Conservation (phyloP, 345 rosid species). For the Salix suchowensis region DNA sequence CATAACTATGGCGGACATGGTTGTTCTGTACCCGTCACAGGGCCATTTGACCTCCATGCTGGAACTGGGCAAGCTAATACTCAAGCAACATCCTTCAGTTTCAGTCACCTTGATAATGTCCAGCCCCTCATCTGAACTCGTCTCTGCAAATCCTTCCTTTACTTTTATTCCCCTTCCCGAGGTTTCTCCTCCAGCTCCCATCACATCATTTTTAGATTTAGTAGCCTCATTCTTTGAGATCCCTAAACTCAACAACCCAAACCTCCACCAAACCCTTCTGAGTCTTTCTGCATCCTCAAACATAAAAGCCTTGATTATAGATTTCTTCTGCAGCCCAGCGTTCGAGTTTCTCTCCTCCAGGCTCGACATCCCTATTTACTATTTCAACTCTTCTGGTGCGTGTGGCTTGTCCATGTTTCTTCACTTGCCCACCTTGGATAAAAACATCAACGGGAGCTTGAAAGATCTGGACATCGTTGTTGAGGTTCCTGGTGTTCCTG, state of each 20-base stretch:
- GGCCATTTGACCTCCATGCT: conserved; percentile 32
- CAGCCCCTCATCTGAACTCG: not conserved
- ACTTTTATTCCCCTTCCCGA: conserved; percentile 45
- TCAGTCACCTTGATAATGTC: not conserved
- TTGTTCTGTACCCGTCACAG: conserved; percentile 25
- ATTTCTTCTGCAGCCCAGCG: conserved; percentile 44
- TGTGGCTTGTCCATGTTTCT: conserved; percentile 30
- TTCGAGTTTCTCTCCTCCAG: conserved; percentile 17
- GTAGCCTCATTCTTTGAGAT: conserved; percentile 32
- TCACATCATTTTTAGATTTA: conserved; percentile 25
- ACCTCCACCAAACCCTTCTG: conserved; percentile 34
- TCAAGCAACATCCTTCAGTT: not conserved
- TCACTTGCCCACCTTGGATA: conserved; percentile 31
- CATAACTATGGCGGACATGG: not conserved
- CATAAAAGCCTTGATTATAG: conserved; percentile 35
- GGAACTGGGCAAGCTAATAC: conserved; percentile 26
- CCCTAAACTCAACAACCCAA: conserved; percentile 34
- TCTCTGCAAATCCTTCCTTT: conserved; percentile 33
- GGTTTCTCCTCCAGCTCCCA: conserved; percentile 13
- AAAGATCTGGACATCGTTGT: conserved; percentile 32
- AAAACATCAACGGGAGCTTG: conserved; percentile 25
- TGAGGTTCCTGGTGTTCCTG: conserved; percentile 43
- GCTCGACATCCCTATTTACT: conserved; percentile 41
- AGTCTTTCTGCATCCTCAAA: conserved; percentile 27
- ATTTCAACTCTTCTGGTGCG: conserved; percentile 43